Conservation (phyloP, 2,329 filamentous ascomycete genomes). For the Rasamsonia emersonii region DNA sequence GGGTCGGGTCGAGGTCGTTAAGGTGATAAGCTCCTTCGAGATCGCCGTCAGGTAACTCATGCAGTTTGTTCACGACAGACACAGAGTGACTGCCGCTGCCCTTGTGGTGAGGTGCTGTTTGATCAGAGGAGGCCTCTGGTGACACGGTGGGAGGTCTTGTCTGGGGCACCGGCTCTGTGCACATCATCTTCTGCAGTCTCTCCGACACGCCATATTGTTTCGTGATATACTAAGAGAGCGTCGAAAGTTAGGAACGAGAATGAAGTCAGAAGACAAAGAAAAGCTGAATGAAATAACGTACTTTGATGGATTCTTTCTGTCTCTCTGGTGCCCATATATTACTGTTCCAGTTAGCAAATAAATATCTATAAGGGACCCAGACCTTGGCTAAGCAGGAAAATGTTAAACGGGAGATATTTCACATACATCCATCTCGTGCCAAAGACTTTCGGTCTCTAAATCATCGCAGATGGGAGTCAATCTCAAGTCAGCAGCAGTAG, state of each 20-base stretch:
- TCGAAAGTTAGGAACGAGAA: too few relatives aligned
- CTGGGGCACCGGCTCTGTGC: slow-evolving; percentile 42
- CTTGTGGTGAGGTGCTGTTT: too few relatives aligned
- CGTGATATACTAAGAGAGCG: neutral
- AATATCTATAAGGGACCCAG: too few relatives aligned
- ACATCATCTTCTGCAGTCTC: slow-evolving; percentile 56
- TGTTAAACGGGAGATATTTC: slow-evolving; percentile 1
- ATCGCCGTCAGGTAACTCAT: slow-evolving; percentile 16
- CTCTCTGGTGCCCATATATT: slow-evolving; percentile 62
- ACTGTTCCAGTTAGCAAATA: slow-evolving; percentile 26
- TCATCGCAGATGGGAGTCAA: neutral
- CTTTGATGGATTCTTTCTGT: slow-evolving; percentile 49
- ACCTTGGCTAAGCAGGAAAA: neutral
- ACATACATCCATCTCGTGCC: slow-evolving; percentile 63
- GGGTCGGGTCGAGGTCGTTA: slow-evolving; percentile 15
- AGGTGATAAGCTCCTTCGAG: slow-evolving; percentile 22
- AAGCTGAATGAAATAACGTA: slow-evolving; percentile 12
- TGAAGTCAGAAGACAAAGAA: neutral
- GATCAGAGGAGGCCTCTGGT: slow-evolving; percentile 8
- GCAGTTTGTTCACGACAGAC: slow-evolving; percentile 9
- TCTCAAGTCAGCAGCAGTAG: too few relatives aligned
- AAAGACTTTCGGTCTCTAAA: slow-evolving; percentile 38
- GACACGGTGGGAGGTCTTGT: slow-evolving; percentile 5
- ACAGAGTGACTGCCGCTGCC: slow-evolving; percentile 10
- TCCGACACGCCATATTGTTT: slow-evolving; percentile 59